These are phyloP conservation scores for Amanita pseudoporphyria DNA, from an alignment of 768 basidiomycete genomes.

Conservation along the genomic window DNA sequence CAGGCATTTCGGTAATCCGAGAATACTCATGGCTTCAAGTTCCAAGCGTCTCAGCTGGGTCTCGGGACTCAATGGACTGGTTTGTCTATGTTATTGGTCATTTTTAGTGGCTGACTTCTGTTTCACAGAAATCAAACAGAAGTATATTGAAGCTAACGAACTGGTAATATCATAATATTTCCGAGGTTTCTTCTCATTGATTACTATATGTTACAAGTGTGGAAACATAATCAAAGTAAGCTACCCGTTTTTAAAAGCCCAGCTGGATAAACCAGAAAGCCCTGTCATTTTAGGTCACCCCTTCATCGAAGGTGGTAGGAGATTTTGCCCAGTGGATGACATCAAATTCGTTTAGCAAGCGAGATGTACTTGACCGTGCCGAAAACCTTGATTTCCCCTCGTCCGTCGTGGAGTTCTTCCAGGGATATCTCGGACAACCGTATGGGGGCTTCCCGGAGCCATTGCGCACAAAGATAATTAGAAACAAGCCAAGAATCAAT, in stretches of 20 bases:
- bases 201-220: conserved; percentile 40
- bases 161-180: conserved; percentile 44
- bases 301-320: conserved; percentile 97
- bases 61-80: conserved; percentile 94
- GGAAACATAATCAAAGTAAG: conserved; percentile 90
- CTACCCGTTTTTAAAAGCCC: not conserved
- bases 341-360: conserved; percentile 80
- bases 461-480: conserved; percentile 82
- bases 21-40: conserved; percentile 38
- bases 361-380: conserved; percentile 80
- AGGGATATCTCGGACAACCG: conserved; percentile 96
- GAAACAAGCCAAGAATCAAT: conserved; percentile 90
- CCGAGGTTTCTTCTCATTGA: conserved; percentile 8
- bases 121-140: conserved; percentile 82
- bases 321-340: conserved; percentile 99
- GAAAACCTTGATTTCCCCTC: conserved; percentile 95
- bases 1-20: conserved; percentile 7
- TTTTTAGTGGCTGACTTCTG: conserved; percentile 8
- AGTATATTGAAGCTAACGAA: conserved; percentile 96
- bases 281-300: conserved; percentile 58
- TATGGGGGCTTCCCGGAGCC: conserved; percentile 99
- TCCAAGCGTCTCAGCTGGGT: conserved; percentile 97
- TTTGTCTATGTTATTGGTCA: conserved; percentile 20
- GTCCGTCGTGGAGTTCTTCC: conserved; percentile 97
- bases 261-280: not conserved